Evolutionary conservation across 352 stramenopile genomes (phyloP).

Genomic region (Phytopythium oedochilum): DNA sequence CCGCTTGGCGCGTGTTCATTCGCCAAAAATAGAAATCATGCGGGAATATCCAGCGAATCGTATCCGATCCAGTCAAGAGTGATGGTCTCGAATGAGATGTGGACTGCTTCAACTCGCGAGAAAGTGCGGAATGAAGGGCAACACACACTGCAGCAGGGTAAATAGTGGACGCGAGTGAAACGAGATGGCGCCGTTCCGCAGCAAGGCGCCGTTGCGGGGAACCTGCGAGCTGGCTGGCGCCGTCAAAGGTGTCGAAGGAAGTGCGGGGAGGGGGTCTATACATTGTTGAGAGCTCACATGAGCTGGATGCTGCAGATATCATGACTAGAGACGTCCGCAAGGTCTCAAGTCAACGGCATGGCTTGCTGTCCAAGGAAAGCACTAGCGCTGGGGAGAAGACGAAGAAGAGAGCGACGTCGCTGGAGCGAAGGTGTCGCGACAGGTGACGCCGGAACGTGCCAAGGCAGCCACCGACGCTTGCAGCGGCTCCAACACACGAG

Average conservation of each 20-base stretch:
- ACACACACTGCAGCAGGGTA: background rate
- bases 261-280: background rate
- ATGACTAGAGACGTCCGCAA: too few species aligned
- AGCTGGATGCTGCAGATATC: background rate
- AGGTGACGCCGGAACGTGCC: conserved; percentile 7
- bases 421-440: background rate
- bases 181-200: background rate
- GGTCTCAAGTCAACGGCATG: too few species aligned
- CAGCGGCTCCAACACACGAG: conserved; percentile 33
- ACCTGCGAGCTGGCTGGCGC: background rate
- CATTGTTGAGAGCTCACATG: background rate
- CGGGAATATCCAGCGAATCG: conserved; percentile 10
- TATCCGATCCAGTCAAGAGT: conserved; percentile 12
- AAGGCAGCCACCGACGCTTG: too few species aligned
- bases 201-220: background rate
- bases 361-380: too few species aligned
- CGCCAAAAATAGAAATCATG: conserved; percentile 24
- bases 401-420: background rate
- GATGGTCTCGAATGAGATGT: too few species aligned
- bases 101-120: conserved; percentile 31
- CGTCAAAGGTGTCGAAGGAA: background rate
- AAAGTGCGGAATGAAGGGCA: background rate
- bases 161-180: background rate
- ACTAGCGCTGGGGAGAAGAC: background rate
- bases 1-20: conserved; percentile 22